Base-by-base conservation (phyloP, 768 basidiomycete species). In the Amanita polypyramis region DNA sequence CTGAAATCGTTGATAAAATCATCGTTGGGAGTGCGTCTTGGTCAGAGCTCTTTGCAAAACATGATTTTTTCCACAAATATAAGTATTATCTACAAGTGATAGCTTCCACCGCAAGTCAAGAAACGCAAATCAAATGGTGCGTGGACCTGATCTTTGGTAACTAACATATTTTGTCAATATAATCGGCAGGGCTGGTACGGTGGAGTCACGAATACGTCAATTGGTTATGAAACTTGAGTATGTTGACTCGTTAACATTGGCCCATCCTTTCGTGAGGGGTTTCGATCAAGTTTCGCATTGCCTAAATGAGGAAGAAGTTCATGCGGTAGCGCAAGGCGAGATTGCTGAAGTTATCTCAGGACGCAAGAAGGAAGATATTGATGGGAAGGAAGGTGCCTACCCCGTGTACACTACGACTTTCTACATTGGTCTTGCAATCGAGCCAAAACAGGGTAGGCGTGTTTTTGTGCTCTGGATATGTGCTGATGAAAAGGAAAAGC, bases 191-290 rank as follows among this genome's bases (percentile, higher is more conserved):
- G 64, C 92, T n/a, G 95, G 95, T 37, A 97, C 94, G n/a, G 96
- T 99, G 23, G 95, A 99, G 68, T 97, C 96, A 17, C 80, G 88
- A 57, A 76, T 98, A 70, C 82, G 96, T 37, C 93, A 93, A 63
- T 75, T 99, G 23, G 93, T 99, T 47, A 94, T 95, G 83, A 96
- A 96, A 69, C 81, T 99, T 45, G 95, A 98, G 71, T 89, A 84
- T 56, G 91, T 93, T 56, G 96, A 97, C 52, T 84, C 89, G 49
- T 73, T 99, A 57, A 79, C 81, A 48, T 71, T 93, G 50, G 94
- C 93, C 40, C 96, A 98, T 69, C 96, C 96, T 29, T 96, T 91
- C 69, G 76, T 89, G 66, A 93, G 89, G 63, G 91, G 92, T 43
- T 93, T 96, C 61, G 88, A 93, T 54, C 87, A 88, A 73, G 74